A percentile compares a stretch with the other conserved stretches of the same genome.
These are phyloP conservation scores for Apiotrichum sp. DNA, from an alignment of 1,284 basidiomycete genomes.

Conservation along the genomic window DNA sequence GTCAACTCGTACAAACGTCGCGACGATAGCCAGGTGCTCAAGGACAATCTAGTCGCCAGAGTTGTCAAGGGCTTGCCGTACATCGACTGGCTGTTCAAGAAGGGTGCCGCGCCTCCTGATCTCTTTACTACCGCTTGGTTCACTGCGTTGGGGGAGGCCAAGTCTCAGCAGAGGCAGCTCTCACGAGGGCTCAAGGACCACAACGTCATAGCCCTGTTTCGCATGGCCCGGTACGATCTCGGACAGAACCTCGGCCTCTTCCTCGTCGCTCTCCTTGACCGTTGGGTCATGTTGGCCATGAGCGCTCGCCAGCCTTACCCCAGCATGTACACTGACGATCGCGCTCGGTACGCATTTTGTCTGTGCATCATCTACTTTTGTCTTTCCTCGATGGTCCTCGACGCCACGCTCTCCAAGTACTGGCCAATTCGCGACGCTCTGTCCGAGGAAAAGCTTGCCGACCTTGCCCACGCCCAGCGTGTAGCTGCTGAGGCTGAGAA, in stretches of 20 bases:
- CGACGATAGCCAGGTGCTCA: background rate
- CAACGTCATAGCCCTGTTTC: conserved; percentile 10
- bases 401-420: conserved; percentile 11
- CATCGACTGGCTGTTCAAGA: conserved; percentile 9
- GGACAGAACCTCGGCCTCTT: conserved; percentile 11
- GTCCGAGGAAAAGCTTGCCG: conserved; percentile 5
- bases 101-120: conserved; percentile 3
- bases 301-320: conserved; percentile 5
- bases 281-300: conserved; percentile 13
- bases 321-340: conserved; percentile 5
- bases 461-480: conserved; percentile 7
- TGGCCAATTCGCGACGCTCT: conserved; percentile 12
- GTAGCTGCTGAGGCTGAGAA: conserved; percentile 1
- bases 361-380: conserved; percentile 14
- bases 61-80: conserved; percentile 4
- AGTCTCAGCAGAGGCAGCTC: conserved; percentile 3
- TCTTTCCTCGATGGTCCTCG: conserved; percentile 10
- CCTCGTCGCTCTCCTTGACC: conserved; percentile 14
- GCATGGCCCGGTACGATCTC: conserved; percentile 6
- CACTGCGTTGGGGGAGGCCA: conserved; percentile 6
- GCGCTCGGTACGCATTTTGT: conserved; percentile 13
- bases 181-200: conserved; percentile 13
- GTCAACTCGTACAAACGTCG: background rate
- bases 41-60: conserved; percentile 6
- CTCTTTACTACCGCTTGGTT: conserved; percentile 9